Evolutionary conservation across 345 rosid genomes (phyloP).

Genomic region (Arabis alpina): DNA sequence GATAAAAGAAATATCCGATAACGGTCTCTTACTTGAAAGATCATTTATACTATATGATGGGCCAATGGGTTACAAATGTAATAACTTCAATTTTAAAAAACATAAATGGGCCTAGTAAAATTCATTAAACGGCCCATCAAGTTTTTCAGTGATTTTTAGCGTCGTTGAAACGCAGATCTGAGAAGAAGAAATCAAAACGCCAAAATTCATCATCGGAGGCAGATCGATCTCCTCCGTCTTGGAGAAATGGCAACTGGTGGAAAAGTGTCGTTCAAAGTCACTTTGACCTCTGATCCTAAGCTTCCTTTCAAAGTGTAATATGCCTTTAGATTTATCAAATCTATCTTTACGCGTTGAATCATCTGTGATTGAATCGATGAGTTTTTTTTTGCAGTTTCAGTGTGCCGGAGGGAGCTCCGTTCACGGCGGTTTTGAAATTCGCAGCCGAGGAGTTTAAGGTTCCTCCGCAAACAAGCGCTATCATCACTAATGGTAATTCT

Average conservation of each 20-base stretch:
- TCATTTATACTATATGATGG: too few relatives aligned
- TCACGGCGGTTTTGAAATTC: conserved; percentile 93
- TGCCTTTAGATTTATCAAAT: background rate
- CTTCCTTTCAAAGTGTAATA: conserved; percentile 96
- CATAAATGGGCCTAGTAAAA: too few relatives aligned
- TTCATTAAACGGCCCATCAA: too few relatives aligned
- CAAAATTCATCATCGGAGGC: too few relatives aligned
- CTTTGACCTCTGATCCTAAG: conserved; percentile 96
- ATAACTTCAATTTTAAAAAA: too few relatives aligned
- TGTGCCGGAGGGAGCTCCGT: conserved; percentile 97
- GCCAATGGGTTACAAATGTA: too few relatives aligned
- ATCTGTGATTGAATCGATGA: background rate
- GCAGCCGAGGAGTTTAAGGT: conserved; percentile 98
- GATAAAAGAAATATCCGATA: too few relatives aligned
- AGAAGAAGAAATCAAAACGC: too few relatives aligned
- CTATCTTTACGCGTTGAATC: too few relatives aligned
- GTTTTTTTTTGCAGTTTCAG: conserved; percentile 63
- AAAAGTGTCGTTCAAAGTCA: conserved; percentile 92
- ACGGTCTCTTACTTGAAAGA: too few relatives aligned
- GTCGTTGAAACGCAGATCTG: too few relatives aligned
- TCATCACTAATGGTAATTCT: conserved; percentile 87
- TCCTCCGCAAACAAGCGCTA: conserved; percentile 98
- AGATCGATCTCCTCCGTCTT: conserved; percentile 9
- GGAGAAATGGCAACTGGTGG: conserved; percentile 77
- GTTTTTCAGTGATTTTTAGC: too few relatives aligned